Evolutionary conservation across 768 basidiomycete species (phyloP).

Genomic region (Floccularia luteovirens): DNA sequence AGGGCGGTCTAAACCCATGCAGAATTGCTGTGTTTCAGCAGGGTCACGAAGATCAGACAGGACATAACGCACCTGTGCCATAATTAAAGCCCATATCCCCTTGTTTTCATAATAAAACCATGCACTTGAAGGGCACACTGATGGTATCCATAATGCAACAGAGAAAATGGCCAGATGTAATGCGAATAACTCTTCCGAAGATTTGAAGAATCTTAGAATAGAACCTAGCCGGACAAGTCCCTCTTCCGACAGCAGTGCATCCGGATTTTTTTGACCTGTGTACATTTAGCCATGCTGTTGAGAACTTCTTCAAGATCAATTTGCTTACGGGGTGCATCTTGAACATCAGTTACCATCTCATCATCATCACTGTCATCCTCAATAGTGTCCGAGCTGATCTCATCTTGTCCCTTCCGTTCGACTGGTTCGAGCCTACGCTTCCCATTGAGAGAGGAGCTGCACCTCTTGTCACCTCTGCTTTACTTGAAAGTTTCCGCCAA

Average conservation of each 20-base stretch:
- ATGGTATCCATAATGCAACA: conserved; percentile 33
- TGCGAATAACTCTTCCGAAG: conserved; percentile 32
- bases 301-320: neutral
- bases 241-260: conserved; percentile 31
- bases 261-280: conserved; percentile 22
- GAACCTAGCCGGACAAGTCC: conserved; percentile 21
- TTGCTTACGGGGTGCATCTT: conserved; percentile 5
- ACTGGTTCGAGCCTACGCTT: too few species aligned
- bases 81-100: conserved; percentile 38
- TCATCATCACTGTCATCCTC: conserved; percentile 13
- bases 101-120: conserved; percentile 36
- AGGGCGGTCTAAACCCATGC: neutral
- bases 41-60: too few species aligned
- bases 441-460: conserved; percentile 27
- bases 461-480: conserved; percentile 14
- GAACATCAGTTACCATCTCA: conserved; percentile 10
- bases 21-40: too few species aligned
- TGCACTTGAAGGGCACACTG: conserved; percentile 25
- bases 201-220: conserved; percentile 28
- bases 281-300: neutral
- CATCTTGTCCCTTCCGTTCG: neutral
- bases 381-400: too few species aligned
- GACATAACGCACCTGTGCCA: conserved; percentile 28
- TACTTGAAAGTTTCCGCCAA: conserved; percentile 23
- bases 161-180: conserved; percentile 30